These are phyloP conservation scores for Catunica adiposa DNA, from an alignment of 2,329 filamentous ascomycete genomes.

Conservation along the genomic window DNA sequence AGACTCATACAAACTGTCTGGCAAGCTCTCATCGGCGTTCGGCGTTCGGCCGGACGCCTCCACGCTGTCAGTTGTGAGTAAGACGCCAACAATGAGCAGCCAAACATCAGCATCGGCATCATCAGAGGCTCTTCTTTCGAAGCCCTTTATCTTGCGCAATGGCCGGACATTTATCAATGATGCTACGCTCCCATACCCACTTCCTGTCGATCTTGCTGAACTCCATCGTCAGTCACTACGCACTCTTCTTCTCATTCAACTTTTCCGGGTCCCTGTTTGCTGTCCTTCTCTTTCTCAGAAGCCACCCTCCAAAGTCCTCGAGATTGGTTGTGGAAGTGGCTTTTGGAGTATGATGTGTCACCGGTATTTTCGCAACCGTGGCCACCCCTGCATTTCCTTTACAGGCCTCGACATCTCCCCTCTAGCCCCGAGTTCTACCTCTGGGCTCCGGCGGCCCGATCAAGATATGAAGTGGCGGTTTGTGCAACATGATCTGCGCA, in stretches of 20 bases:
- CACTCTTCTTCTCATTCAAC: constrained; percentile 62
- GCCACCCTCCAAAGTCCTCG: constrained; percentile 62
- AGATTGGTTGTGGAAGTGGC: constrained; percentile 73
- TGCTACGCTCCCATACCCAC: constrained; percentile 54
- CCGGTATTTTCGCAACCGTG: constrained; percentile 54
- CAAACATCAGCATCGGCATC: constrained; percentile 25
- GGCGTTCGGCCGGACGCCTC: not conserved
- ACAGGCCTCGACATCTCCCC: constrained; percentile 70
- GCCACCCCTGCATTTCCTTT: constrained; percentile 55
- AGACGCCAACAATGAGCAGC: constrained; percentile 21
- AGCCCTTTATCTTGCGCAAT: constrained; percentile 54
- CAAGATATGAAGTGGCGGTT: constrained; percentile 78
- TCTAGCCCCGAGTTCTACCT: constrained; percentile 33
- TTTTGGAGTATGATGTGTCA: constrained; percentile 87
- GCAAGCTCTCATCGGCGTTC: not conserved
- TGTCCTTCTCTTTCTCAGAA: constrained; percentile 48
- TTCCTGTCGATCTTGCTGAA: constrained; percentile 75
- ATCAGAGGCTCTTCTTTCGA: constrained; percentile 26
- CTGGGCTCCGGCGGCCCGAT: constrained; percentile 31
- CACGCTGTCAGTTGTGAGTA: constrained; percentile 14
- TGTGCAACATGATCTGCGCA: constrained; percentile 70
- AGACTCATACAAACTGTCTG: not conserved
- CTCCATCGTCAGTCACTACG: constrained; percentile 75
- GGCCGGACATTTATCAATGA: constrained; percentile 74
- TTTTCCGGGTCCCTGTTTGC: constrained; percentile 68